phyloP scores from a whole-genome alignment of 2,329 filamentous ascomycete genomes.

The Verticillium tricorpus region DNA sequence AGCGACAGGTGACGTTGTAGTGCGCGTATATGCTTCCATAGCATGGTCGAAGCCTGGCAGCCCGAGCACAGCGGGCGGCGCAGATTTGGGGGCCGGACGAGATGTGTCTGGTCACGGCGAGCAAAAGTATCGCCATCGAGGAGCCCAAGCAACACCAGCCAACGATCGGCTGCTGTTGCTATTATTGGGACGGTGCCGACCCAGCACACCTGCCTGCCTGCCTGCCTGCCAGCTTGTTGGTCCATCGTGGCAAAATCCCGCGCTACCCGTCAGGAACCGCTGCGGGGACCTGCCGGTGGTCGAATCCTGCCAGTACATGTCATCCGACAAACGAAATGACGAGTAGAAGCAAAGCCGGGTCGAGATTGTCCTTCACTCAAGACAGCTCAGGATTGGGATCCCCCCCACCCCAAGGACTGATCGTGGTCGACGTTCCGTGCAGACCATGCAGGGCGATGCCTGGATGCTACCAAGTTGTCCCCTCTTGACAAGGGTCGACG shows the following conservation, averaged over 20 bases:
- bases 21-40: neutral
- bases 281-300: neutral
- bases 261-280: neutral
- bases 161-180: neutral
- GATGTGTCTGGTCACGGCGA: too few species aligned
- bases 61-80: neutral
- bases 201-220: neutral
- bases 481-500: neutral
- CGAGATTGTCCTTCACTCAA: neutral
- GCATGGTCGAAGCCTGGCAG: neutral
- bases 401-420: neutral
- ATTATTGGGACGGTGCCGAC: neutral
- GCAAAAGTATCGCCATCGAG: too few species aligned
- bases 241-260: neutral
- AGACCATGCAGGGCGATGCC: neutral
- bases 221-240: neutral
- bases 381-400: neutral
- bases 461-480: neutral
- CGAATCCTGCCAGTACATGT: neutral
- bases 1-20: neutral
- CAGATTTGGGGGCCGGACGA: too few species aligned
- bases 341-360: neutral
- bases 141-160: neutral
- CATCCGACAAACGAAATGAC: neutral
- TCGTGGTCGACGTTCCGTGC: neutral